Evolutionary conservation across 2,329 filamentous ascomycete genomes (phyloP).

Genomic region (Colletotrichum gigasporum): DNA sequence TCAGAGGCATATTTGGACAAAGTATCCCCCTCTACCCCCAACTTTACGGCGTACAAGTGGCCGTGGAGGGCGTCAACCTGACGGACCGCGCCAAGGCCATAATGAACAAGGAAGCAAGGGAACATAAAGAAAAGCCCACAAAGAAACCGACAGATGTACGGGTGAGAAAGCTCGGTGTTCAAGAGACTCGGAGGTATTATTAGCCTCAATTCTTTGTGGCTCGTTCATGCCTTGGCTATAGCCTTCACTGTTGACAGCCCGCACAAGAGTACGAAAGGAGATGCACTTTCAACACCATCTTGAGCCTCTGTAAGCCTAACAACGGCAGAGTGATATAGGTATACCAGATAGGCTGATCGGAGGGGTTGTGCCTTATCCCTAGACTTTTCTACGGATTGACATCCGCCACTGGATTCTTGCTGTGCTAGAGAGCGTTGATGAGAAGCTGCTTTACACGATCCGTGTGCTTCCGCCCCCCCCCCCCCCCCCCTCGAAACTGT

Average conservation of each 20-base stretch:
- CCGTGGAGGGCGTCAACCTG: slow-evolving; percentile 46
- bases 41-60: slow-evolving; percentile 60
- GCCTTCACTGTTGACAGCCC: slow-evolving; percentile 66
- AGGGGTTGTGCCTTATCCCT: no score
- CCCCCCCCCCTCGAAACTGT: no score
- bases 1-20: slow-evolving; percentile 68
- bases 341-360: no score
- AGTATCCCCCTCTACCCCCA: slow-evolving; percentile 69
- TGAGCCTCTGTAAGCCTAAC: no score
- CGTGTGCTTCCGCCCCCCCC: slow-evolving; percentile 72
- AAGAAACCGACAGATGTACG: slow-evolving; percentile 41
- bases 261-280: no score
- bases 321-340: no score
- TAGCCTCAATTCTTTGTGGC: slow-evolving; percentile 48
- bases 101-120: slow-evolving; percentile 43
- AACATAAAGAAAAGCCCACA: slow-evolving; percentile 49
- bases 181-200: slow-evolving; percentile 48
- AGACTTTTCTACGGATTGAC: no score
- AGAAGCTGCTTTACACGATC: slow-evolving; percentile 71
- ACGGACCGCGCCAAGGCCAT: slow-evolving; percentile 12
- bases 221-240: slow-evolving; percentile 51
- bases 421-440: no score
- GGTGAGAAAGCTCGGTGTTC: slow-evolving; percentile 48
- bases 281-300: slow-evolving; percentile 60
- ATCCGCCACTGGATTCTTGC: slow-evolving; percentile 55